Conservation (phyloP, 768 basidiomycete genomes). For the Tephrocybe rancida region DNA sequence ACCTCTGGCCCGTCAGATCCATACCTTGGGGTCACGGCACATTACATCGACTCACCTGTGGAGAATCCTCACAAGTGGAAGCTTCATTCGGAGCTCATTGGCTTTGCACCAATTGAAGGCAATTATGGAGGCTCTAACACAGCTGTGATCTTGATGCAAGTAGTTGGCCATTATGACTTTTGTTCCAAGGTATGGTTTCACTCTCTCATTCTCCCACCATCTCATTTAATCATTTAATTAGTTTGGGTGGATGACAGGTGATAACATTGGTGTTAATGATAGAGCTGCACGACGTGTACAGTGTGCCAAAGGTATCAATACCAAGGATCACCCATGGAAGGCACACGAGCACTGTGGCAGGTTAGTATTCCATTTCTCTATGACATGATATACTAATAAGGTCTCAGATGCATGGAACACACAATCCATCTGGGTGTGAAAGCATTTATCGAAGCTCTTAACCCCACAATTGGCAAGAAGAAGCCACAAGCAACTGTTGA, state of each 20-base stretch:
- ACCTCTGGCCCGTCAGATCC: slow-evolving; percentile 11
- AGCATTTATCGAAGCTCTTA: slow-evolving; percentile 27
- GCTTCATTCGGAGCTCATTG: slow-evolving; percentile 6
- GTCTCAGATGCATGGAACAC: slow-evolving; percentile 35
- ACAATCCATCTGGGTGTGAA: slow-evolving; percentile 27
- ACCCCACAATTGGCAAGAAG: slow-evolving; percentile 13
- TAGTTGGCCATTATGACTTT: slow-evolving; percentile 6
- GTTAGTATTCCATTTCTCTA: slow-evolving; percentile 12
- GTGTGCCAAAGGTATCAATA: slow-evolving; percentile 12
- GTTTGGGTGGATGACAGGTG: slow-evolving; percentile 32
- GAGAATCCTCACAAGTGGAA: slow-evolving; percentile 10
- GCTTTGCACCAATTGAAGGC: slow-evolving; percentile 8
- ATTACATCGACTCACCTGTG: slow-evolving; percentile 12
- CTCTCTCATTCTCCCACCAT: background rate
- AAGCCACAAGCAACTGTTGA: slow-evolving; percentile 2
- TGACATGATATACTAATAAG: background rate
- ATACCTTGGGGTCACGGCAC: slow-evolving; percentile 15
- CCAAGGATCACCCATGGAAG: slow-evolving; percentile 20
- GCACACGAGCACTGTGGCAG: slow-evolving; percentile 19
- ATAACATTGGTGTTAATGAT: slow-evolving; percentile 30
- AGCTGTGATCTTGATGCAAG: background rate
- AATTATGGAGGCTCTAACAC: slow-evolving; percentile 11
- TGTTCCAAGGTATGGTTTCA: slow-evolving; percentile 3
- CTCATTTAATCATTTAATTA: slow-evolving; percentile 2
- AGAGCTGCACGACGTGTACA: slow-evolving; percentile 22